Conservation (phyloP, 176 grass and related monocot genomes). For the Eremochloa ophiuroides region DNA sequence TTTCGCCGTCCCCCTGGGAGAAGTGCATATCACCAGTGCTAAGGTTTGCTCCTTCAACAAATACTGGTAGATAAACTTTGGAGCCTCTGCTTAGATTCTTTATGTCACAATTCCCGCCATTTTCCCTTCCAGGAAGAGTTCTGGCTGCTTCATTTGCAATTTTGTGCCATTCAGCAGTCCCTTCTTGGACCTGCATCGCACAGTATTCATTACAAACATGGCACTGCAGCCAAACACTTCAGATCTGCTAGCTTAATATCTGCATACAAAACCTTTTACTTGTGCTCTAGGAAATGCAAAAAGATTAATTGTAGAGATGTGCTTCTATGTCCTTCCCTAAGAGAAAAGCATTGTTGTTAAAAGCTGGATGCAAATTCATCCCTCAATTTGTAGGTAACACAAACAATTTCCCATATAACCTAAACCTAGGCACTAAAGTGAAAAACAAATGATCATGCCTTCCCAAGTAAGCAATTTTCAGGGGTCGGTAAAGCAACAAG, state of each 20-base stretch:
- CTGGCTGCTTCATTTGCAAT: slow-evolving; percentile 85
- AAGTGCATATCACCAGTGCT: slow-evolving; percentile 93
- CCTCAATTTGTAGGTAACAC: not conserved
- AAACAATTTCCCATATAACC: not conserved
- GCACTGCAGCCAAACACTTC: not conserved
- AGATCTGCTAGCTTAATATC: not conserved
- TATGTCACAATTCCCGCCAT: slow-evolving; percentile 93
- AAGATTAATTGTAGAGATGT: not conserved
- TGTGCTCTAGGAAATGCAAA: not conserved
- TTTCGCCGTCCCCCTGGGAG: slow-evolving; percentile 84
- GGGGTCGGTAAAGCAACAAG: slow-evolving; percentile 62
- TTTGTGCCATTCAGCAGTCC: slow-evolving; percentile 55
- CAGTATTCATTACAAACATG: slow-evolving; percentile 1
- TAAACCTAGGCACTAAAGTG: not conserved
- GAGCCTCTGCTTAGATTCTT: slow-evolving; percentile 95
- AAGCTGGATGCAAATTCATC: not conserved
- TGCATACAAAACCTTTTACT: not conserved
- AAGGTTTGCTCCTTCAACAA: slow-evolving; percentile 88
- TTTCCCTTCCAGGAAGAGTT: slow-evolving; percentile 84
- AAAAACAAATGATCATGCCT: slow-evolving; percentile 32
- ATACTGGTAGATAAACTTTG: slow-evolving; percentile 91
- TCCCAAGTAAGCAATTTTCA: slow-evolving; percentile 75
- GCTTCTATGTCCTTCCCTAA: not conserved
- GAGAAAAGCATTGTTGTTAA: not conserved
- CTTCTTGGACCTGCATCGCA: slow-evolving; percentile 61